Evolutionary conservation across 2,329 filamentous ascomycete genomes (phyloP).

Genomic region (Beauveria scarabaeidicola): DNA sequence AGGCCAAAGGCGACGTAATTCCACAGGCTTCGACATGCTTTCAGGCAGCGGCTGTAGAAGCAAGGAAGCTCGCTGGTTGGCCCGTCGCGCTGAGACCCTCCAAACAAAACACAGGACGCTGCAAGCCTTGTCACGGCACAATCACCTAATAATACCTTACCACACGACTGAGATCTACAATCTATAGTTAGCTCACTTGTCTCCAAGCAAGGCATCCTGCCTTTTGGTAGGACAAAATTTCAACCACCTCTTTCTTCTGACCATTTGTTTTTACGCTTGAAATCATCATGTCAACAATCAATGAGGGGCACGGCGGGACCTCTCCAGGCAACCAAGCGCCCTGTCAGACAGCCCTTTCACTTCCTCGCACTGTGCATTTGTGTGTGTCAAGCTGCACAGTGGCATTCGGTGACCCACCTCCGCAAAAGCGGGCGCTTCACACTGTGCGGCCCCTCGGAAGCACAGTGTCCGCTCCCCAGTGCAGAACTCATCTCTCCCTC

Average conservation of each 20-base stretch:
- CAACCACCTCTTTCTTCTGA: too few relatives aligned
- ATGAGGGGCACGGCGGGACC: conserved; percentile 8
- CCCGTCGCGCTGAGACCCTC: not conserved
- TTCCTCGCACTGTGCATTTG: not conserved
- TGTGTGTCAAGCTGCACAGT: too few relatives aligned
- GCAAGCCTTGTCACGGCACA: not conserved
- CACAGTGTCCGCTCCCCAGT: not conserved
- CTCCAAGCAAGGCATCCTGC: not conserved
- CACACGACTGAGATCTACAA: conserved; percentile 2
- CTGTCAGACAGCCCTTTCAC: not conserved
- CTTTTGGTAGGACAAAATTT: too few relatives aligned
- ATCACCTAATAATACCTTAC: not conserved
- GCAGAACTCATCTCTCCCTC: not conserved
- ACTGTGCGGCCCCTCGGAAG: not conserved
- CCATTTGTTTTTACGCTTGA: not conserved
- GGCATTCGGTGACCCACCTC: too few relatives aligned
- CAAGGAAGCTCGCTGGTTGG: not conserved
- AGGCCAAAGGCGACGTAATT: not conserved
- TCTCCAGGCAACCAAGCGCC: conserved; percentile 3
- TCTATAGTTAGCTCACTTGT: not conserved
- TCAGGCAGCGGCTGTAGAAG: not conserved
- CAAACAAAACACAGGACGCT: conserved; percentile 1
- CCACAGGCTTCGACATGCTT: not conserved
- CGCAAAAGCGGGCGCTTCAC: not conserved
- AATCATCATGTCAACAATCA: conserved; percentile 8